A percentile compares a stretch with the other conserved stretches of the same genome.
phyloP scores from a whole-genome alignment of 306 rosid genomes.

The Cucumis sativus region DNA sequence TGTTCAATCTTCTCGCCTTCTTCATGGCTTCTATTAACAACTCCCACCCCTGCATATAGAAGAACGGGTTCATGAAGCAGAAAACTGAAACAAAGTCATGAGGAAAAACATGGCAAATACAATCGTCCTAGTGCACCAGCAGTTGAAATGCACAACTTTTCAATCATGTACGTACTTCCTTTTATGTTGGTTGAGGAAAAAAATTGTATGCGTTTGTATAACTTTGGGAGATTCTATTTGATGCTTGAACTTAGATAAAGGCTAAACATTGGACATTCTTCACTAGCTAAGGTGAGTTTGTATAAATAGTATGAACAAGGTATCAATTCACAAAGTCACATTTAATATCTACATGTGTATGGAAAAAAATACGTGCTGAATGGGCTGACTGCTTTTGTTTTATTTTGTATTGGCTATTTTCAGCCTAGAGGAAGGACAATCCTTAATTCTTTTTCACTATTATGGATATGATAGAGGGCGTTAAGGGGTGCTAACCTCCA shows the following conservation, averaged over 20 bases:
- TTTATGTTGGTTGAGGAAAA: neutral
- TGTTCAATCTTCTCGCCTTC: slow-evolving; percentile 91
- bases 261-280: neutral
- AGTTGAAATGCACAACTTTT: neutral
- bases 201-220: neutral
- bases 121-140: neutral
- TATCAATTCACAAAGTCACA: neutral
- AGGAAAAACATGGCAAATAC: neutral
- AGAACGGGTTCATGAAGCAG: neutral
- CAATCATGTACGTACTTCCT: neutral
- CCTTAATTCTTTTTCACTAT: too few relatives aligned
- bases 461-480: too few relatives aligned
- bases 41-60: slow-evolving; percentile 67
- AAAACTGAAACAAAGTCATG: neutral
- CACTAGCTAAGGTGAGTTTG: neutral
- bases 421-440: too few relatives aligned
- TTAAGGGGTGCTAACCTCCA: too few relatives aligned
- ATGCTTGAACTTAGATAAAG: neutral
- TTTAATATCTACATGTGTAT: neutral
- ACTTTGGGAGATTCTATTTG: neutral
- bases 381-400: too few relatives aligned
- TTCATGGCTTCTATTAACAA: slow-evolving; percentile 74
- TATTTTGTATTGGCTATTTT: too few relatives aligned
- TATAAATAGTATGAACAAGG: neutral
- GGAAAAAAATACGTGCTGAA: too few relatives aligned